phyloP scores from a whole-genome alignment of 2,329 filamentous ascomycete species.

The Epichloe sp. region DNA sequence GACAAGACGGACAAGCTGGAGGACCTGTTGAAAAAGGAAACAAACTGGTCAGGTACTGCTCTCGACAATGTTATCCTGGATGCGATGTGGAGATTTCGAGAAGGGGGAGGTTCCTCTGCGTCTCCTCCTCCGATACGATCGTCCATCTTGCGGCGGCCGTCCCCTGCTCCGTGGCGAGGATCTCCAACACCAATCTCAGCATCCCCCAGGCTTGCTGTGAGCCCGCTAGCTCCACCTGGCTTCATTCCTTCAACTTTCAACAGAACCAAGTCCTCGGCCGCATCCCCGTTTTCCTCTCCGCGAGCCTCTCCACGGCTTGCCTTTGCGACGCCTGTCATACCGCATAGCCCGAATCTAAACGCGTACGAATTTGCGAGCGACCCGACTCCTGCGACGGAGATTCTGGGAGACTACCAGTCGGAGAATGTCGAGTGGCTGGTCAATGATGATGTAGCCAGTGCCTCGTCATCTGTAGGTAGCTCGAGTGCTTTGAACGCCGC shows the following conservation, averaged over 20 bases:
- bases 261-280: conserved; percentile 63
- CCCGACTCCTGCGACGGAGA: conserved; percentile 65
- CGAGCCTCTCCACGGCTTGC: conserved; percentile 84
- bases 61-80: conserved; percentile 87
- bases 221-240: conserved; percentile 72
- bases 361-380: conserved; percentile 89
- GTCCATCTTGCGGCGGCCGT: conserved; percentile 78
- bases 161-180: conserved; percentile 86
- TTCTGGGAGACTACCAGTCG: conserved; percentile 79
- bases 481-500: conserved; percentile 64
- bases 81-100: conserved; percentile 75
- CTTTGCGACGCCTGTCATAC: conserved; percentile 78
- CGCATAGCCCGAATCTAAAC: conserved; percentile 86
- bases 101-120: conserved; percentile 49
- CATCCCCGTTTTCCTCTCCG: conserved; percentile 87
- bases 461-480: conserved; percentile 59
- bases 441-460: conserved; percentile 71
- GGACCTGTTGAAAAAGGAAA: conserved; percentile 69
- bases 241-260: conserved; percentile 65
- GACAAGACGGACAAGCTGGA: conserved; percentile 90
- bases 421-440: conserved; percentile 97
- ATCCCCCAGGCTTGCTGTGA: conserved; percentile 64
- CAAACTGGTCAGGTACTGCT: conserved; percentile 57
- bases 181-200: conserved; percentile 69
- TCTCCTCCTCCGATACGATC: conserved; percentile 80